Evolutionary conservation across 1,284 basidiomycete species (phyloP), one percentile per base, ranked within the genome.

Genomic region (Amylostereum areolatum): DNA sequence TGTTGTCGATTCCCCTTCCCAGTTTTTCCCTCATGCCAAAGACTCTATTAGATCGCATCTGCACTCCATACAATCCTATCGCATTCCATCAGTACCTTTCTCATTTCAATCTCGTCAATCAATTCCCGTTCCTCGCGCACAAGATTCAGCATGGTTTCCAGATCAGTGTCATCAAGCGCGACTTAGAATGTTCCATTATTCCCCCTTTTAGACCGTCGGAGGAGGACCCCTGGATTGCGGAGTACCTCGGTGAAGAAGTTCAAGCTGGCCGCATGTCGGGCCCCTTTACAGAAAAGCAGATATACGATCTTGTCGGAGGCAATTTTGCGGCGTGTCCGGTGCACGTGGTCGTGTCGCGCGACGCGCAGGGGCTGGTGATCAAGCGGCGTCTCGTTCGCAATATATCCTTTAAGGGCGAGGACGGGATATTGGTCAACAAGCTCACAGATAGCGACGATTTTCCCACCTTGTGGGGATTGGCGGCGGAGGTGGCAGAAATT

Each of bases 141-240:
- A 64, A 64, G 33, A 50, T 71, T 0, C 33, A 42, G 0, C 11
- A 54, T 18, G 65, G 69, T 11, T 73, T 71, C 47, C 65, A 63
- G 1, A 55, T 72, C 5, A 68, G 68, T 1, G 29, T 57, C 6
- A 56, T 67, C 48, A 18, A 24, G 4, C 64, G 65, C 1, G 1
- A 8, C 4, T 53, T 70, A 3, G 4, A 32, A 0, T 1, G 52
- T 0, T 56, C 61, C 3, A 45, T 59, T 30, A 62, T 66, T n/a
- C 51, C 65, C 24, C 48, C 51, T 0, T 68, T 69, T 44, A 60
- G 65, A 35, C 7, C 39, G 7, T 43, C 57, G 2, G 61, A 63
- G 0, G 46, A 28, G 3, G 6, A 39, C 1, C 47, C 54, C 18
- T 24, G 45, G 9, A 55, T 72, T 3, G 25, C 59, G 1, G 44